Percentiles rank a stretch among this genome's conserved stretches.
phyloP scores from a whole-genome alignment of 2,329 filamentous ascomycete genomes.

The Blastomyces emzantsi region DNA sequence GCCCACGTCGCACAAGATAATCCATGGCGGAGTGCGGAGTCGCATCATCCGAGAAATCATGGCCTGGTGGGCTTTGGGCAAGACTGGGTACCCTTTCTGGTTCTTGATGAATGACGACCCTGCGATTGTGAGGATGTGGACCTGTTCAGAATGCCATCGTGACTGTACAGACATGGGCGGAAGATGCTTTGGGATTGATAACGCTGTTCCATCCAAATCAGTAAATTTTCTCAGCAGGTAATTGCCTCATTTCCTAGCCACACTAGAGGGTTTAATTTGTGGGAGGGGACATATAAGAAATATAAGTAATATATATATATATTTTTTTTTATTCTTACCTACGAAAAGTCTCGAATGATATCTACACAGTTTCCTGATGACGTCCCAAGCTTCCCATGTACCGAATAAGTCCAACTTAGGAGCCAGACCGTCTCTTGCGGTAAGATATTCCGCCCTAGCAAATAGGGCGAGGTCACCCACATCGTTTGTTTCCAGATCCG shows the following conservation, averaged over 20 bases:
- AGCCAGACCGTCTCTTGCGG: constrained; percentile 19
- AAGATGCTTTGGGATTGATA: constrained; percentile 51
- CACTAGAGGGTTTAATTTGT: background rate
- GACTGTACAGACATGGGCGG: constrained; percentile 48
- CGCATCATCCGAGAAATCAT: constrained; percentile 51
- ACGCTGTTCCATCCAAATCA: constrained; percentile 33
- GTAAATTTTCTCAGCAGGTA: constrained; percentile 9
- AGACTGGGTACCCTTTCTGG: constrained; percentile 49
- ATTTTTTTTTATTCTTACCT: constrained; percentile 53
- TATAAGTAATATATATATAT: constrained; percentile 5
- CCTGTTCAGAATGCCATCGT: constrained; percentile 55
- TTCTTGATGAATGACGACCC: constrained; percentile 49
- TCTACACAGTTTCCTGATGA: constrained; percentile 73
- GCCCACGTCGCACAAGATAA: constrained; percentile 51
- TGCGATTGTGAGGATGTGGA: constrained; percentile 48
- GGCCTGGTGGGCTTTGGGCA: constrained; percentile 50
- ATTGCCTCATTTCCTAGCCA: background rate
- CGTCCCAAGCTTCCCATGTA: constrained; percentile 90
- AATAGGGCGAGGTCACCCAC: constrained; percentile 39
- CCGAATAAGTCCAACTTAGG: constrained; percentile 61
- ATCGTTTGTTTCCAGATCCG: constrained; percentile 43
- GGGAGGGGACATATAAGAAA: background rate
- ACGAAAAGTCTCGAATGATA: constrained; percentile 74
- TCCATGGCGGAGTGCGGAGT: constrained; percentile 50
- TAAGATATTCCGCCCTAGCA: constrained; percentile 34